A percentile compares a stretch with the other conserved stretches of the same genome.
phyloP scores from a whole-genome alignment of 176 grass and related monocot species.

The Panicum miliaceum region DNA sequence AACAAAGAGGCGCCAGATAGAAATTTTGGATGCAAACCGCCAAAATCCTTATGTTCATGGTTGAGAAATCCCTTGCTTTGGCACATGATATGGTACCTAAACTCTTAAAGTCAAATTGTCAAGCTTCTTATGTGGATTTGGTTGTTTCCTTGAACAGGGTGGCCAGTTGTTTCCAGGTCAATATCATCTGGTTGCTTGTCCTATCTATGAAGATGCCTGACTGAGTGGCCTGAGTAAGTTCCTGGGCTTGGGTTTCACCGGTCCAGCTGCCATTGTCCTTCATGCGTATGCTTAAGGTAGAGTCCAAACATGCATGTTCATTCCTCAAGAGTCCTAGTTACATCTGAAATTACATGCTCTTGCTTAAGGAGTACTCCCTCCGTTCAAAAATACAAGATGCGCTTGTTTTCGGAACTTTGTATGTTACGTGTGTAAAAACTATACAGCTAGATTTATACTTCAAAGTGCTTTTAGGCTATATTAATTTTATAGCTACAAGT shows the following conservation, averaged over 20 bases:
- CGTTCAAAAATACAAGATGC: neutral
- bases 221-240: neutral
- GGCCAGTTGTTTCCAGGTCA: neutral
- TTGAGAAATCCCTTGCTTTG: neutral
- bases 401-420: neutral
- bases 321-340: neutral
- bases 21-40: too few relatives aligned
- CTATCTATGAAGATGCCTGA: neutral
- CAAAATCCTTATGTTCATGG: too few relatives aligned
- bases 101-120: too few relatives aligned
- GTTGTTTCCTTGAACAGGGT: neutral
- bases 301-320: neutral
- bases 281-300: neutral
- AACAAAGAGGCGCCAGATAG: too few relatives aligned
- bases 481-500: too few relatives aligned
- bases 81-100: too few relatives aligned
- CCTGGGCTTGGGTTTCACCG: neutral
- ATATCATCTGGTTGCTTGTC: neutral
- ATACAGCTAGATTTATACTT: too few relatives aligned
- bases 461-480: too few relatives aligned
- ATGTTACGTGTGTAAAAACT: neutral
- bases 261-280: neutral
- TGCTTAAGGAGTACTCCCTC: neutral
- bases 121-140: too few relatives aligned
- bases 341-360: too few relatives aligned